Conservation (phyloP, 352 stramenopile genomes). For the Phytophthora citricola region DNA sequence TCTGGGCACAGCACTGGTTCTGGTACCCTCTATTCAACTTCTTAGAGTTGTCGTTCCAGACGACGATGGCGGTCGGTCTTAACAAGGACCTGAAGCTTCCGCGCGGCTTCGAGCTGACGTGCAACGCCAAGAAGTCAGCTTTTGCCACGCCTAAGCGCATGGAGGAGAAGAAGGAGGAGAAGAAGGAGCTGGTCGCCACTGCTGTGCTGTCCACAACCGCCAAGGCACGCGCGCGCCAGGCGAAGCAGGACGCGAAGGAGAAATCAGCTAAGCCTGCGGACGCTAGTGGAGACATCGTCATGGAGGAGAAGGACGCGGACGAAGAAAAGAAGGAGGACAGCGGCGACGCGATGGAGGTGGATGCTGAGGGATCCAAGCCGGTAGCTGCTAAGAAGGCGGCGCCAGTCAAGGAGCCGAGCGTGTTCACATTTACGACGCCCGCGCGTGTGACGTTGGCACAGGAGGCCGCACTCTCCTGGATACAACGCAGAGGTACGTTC, state of each 20-base stretch:
- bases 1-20: constrained; percentile 99
- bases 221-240: constrained; percentile 95
- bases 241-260: constrained; percentile 92
- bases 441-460: constrained; percentile 94
- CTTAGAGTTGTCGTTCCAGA: constrained; percentile 96
- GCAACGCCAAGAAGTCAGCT: constrained; percentile 94
- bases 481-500: constrained; percentile 92
- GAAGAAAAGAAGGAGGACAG: constrained; percentile 57
- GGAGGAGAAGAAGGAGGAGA: constrained; percentile 99
- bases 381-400: constrained; percentile 56
- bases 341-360: constrained; percentile 76
- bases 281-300: constrained; percentile 57
- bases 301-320: constrained; percentile 56
- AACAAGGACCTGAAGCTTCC: constrained; percentile 99
- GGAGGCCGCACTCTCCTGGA: constrained; percentile 93
- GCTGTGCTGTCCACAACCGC: constrained; percentile 97
- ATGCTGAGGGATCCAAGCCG: constrained; percentile 61
- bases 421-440: constrained; percentile 94
- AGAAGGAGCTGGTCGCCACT: constrained; percentile 98
- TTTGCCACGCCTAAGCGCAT: constrained; percentile 99
- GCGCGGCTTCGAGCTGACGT: constrained; percentile 93
- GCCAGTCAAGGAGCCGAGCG: constrained; percentile 91
- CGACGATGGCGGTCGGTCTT: constrained; percentile 96
- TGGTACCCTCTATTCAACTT: constrained; percentile 99
- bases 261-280: constrained; percentile 62